Evolutionary conservation across 192 early-diverging fungal species (phyloP).

Genomic region (Umbelopsis sp.): DNA sequence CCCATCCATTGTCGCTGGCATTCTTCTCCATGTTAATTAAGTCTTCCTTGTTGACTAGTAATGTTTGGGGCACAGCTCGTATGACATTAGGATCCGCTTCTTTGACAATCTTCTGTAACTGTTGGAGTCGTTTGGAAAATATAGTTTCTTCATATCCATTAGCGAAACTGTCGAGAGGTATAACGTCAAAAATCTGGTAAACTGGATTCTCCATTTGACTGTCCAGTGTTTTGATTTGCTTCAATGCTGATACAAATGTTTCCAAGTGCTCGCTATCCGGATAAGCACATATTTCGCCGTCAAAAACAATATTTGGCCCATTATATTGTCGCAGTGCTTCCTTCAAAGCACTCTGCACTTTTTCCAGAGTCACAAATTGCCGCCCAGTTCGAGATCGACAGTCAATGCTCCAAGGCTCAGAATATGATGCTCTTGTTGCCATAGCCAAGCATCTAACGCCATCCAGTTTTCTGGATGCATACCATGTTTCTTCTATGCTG

Average conservation of each 20-base stretch:
- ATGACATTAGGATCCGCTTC: neutral
- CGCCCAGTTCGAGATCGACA: constrained; percentile 46
- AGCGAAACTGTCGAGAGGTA: constrained; percentile 38
- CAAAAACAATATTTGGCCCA: constrained; percentile 35
- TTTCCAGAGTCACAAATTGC: constrained; percentile 27
- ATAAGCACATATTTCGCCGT: constrained; percentile 56
- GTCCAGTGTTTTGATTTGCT: constrained; percentile 19
- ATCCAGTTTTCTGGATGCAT: constrained; percentile 52
- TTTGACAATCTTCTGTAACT: constrained; percentile 16
- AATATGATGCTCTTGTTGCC: constrained; percentile 5
- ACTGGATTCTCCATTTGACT: constrained; percentile 31
- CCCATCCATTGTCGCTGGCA: constrained; percentile 47
- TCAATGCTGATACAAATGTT: constrained; percentile 26
- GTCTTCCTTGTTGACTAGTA: constrained; percentile 33
- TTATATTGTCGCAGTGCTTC: neutral
- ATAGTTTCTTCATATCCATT: constrained; percentile 17
- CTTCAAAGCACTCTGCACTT: constrained; percentile 21
- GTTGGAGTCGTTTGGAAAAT: constrained; percentile 36
- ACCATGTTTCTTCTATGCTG: constrained; percentile 28
- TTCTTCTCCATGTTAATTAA: constrained; percentile 30
- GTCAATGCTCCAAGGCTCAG: constrained; percentile 19
- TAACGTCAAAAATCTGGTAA: constrained; percentile 53
- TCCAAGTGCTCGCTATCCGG: constrained; percentile 16
- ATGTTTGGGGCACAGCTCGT: constrained; percentile 27
- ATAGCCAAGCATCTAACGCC: constrained; percentile 51